Evolutionary conservation across 768 basidiomycete genomes (phyloP).

Genomic region (Rhodotorula kratochvilovae): DNA sequence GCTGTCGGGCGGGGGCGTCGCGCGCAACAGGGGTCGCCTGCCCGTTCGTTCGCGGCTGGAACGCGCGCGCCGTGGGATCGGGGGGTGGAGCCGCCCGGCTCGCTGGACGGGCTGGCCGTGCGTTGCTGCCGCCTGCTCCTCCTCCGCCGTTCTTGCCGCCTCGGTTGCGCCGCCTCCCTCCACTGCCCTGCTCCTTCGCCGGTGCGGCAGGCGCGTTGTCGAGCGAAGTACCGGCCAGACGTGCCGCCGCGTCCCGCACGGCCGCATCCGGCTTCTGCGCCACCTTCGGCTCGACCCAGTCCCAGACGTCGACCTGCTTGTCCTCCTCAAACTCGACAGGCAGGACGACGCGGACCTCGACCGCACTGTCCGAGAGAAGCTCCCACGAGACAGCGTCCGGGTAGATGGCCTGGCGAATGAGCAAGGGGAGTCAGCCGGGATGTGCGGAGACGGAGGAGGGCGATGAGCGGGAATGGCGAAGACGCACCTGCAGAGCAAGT

Average conservation of each 20-base stretch:
- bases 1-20: not conserved
- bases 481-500: constrained; percentile 16
- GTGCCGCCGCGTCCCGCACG: not conserved
- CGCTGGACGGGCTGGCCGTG: not conserved
- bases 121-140: not conserved
- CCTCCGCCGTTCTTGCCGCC: not conserved
- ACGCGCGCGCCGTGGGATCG: not conserved
- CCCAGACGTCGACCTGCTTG: not conserved
- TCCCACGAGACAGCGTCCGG: constrained; percentile 11
- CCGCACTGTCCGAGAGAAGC: not conserved
- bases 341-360: constrained; percentile 1
- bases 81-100: not conserved
- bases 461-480: not conserved
- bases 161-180: too few species aligned
- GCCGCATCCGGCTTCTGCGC: not conserved
- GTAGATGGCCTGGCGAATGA: constrained; percentile 11
- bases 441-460: not conserved
- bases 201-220: too few species aligned
- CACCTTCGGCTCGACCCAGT: too few species aligned
- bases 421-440: too few species aligned
- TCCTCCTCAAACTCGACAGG: constrained; percentile 12
- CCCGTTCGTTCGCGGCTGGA: not conserved
- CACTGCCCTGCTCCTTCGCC: too few species aligned
- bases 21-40: too few species aligned
- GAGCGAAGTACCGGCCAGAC: not conserved